Evolutionary conservation across 371 early-diverging fungal genomes (phyloP).

Genomic region (Rhizopus microsporus): DNA sequence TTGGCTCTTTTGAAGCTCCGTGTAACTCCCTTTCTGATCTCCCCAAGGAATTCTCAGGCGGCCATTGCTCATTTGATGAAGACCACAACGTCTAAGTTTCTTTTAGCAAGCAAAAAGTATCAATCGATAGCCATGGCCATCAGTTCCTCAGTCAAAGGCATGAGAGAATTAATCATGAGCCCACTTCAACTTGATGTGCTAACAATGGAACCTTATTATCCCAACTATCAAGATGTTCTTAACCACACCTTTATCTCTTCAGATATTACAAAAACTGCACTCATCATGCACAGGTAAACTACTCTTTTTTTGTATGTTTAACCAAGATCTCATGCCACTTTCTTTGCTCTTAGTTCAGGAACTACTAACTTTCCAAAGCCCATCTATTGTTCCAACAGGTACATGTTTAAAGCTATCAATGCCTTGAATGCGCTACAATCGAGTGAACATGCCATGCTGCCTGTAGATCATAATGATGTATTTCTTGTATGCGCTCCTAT

Average conservation of each 20-base stretch:
- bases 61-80: slow-evolving; percentile 24
- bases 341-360: slow-evolving; percentile 15
- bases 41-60: slow-evolving; percentile 37
- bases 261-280: slow-evolving; percentile 11
- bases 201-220: slow-evolving; percentile 9
- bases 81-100: slow-evolving; percentile 14
- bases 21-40: slow-evolving; percentile 19
- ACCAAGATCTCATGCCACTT: too few relatives aligned
- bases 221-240: slow-evolving; percentile 5
- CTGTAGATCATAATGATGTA: slow-evolving; percentile 5
- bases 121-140: not conserved
- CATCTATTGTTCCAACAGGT: slow-evolving; percentile 17
- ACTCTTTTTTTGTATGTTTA: too few relatives aligned
- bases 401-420: slow-evolving; percentile 7
- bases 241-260: slow-evolving; percentile 4
- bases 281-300: slow-evolving; percentile 22
- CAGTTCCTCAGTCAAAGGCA: not conserved
- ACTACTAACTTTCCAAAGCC: slow-evolving; percentile 27
- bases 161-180: not conserved
- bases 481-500: slow-evolving; percentile 15
- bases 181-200: not conserved
- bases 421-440: not conserved
- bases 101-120: slow-evolving; percentile 23
- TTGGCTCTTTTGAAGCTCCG: slow-evolving; percentile 31
- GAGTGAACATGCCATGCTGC: not conserved